phyloP scores from a whole-genome alignment of 129 eudicot genomes.

The Flaveria robusta region DNA sequence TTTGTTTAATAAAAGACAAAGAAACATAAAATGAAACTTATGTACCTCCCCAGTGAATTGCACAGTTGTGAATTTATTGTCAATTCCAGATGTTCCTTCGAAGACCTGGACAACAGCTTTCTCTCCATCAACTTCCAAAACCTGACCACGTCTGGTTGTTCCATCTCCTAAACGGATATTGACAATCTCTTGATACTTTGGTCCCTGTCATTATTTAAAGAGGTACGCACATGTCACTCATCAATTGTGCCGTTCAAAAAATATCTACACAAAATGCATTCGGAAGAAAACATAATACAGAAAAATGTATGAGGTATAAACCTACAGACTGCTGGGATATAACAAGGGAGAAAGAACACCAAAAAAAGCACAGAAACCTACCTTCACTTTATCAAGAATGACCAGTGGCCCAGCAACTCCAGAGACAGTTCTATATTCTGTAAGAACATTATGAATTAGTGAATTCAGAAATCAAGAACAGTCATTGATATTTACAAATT shows the following conservation, averaged over 20 bases:
- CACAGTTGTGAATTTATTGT: constrained; percentile 92
- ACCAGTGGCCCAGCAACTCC: constrained; percentile 99
- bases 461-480: constrained; percentile 20
- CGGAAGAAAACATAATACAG: not conserved
- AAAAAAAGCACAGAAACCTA: constrained; percentile 30
- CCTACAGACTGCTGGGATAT: not conserved
- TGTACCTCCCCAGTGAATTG: constrained; percentile 97
- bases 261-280: constrained; percentile 17
- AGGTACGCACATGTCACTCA: constrained; percentile 14
- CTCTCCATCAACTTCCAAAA: constrained; percentile 98
- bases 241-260: not conserved
- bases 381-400: constrained; percentile 99
- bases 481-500: not conserved
- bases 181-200: constrained; percentile 94
- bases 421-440: constrained; percentile 96
- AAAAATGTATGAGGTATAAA: not conserved
- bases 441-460: not conserved
- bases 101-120: constrained; percentile 99
- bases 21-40: constrained; percentile 8
- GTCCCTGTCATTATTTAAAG: constrained; percentile 63
- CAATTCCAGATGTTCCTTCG: constrained; percentile 99
- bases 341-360: not conserved
- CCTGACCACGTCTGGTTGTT: constrained; percentile 96
- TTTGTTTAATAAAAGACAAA: not conserved
- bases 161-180: constrained; percentile 99